These are phyloP conservation scores for Acorus calamus DNA, from an alignment of 106 monocot genomes.

Conservation along the genomic window DNA sequence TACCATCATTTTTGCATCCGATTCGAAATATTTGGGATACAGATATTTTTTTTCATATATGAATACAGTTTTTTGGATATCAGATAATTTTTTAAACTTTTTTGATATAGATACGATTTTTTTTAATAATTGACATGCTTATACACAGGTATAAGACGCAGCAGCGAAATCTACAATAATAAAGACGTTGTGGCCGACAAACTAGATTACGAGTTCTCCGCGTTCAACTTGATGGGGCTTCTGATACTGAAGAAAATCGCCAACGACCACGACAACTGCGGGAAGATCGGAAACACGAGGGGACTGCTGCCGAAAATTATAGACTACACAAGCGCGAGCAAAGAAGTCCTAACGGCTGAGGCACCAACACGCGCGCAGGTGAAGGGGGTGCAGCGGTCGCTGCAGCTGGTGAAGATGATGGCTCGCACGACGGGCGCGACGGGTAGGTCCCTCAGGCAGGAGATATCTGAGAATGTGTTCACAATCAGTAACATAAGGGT, in stretches of 20 bases:
- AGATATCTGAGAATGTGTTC: slow-evolving; percentile 66
- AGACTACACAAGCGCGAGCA: slow-evolving; percentile 31
- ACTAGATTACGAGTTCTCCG: slow-evolving; percentile 17
- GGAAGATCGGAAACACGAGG: slow-evolving; percentile 61
- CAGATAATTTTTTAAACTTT: no score
- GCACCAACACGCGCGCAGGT: slow-evolving; percentile 15
- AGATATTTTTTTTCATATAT: no score
- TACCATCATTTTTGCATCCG: no score
- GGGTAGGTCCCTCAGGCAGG: slow-evolving; percentile 29
- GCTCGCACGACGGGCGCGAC: slow-evolving; percentile 27
- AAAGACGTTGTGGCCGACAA: slow-evolving; percentile 2
- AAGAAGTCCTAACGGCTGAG: slow-evolving; percentile 1
- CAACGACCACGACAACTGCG: slow-evolving; percentile 65
- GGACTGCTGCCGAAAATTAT: slow-evolving; percentile 68
- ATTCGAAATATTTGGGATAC: no score
- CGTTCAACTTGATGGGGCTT: slow-evolving; percentile 45
- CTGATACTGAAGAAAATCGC: slow-evolving; percentile 67
- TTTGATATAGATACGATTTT: no score
- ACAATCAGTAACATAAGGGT: slow-evolving; percentile 52
- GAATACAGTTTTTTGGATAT: no score
- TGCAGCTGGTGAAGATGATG: slow-evolving; percentile 43
- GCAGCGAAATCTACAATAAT: background rate
- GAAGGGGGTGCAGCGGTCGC: slow-evolving; percentile 30
- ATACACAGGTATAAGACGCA: background rate
- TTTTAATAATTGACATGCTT: no score